These are phyloP conservation scores for Ophiocordyceps sinensis DNA, from an alignment of 2,329 filamentous ascomycete genomes.

Conservation along the genomic window DNA sequence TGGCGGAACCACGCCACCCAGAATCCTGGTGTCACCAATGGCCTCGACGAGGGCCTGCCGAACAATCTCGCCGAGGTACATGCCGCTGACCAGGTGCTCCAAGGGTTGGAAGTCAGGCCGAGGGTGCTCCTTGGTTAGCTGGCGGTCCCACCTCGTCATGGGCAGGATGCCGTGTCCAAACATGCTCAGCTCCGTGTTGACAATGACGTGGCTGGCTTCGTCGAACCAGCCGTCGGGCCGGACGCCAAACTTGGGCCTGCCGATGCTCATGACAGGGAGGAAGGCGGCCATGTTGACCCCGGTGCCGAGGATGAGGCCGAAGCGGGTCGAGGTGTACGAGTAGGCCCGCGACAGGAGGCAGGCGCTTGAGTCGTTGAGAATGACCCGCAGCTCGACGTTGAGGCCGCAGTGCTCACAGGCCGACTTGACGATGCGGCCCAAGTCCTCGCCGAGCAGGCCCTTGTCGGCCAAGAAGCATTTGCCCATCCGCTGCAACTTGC, in stretches of 20 bases:
- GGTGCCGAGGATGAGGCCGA: slow-evolving; percentile 52
- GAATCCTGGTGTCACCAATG: slow-evolving; percentile 35
- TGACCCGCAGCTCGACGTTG: slow-evolving; percentile 40
- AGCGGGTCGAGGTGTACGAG: slow-evolving; percentile 40
- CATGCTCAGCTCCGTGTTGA: slow-evolving; percentile 56
- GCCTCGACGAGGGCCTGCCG: slow-evolving; percentile 44
- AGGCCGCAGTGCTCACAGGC: slow-evolving; percentile 38
- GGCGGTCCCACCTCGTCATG: slow-evolving; percentile 44
- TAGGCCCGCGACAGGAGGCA: slow-evolving; percentile 52
- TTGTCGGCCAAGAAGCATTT: slow-evolving; percentile 49
- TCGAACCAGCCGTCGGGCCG: slow-evolving; percentile 42
- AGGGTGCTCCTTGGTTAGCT: slow-evolving; percentile 36
- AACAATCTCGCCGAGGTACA: slow-evolving; percentile 52
- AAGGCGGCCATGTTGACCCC: slow-evolving; percentile 53
- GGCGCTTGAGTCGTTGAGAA: slow-evolving; percentile 55
- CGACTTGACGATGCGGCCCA: slow-evolving; percentile 41
- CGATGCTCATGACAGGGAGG: slow-evolving; percentile 42
- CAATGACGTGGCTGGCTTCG: slow-evolving; percentile 44
- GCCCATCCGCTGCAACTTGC: slow-evolving; percentile 47
- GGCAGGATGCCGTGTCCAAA: slow-evolving; percentile 46
- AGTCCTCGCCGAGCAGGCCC: slow-evolving; percentile 42
- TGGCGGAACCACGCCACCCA: slow-evolving; percentile 41
- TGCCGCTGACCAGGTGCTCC: slow-evolving; percentile 48
- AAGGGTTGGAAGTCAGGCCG: slow-evolving; percentile 47
- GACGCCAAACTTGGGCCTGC: slow-evolving; percentile 38